phyloP scores from a whole-genome alignment of 208 protist species.

The Trypanosoma scelopori region DNA sequence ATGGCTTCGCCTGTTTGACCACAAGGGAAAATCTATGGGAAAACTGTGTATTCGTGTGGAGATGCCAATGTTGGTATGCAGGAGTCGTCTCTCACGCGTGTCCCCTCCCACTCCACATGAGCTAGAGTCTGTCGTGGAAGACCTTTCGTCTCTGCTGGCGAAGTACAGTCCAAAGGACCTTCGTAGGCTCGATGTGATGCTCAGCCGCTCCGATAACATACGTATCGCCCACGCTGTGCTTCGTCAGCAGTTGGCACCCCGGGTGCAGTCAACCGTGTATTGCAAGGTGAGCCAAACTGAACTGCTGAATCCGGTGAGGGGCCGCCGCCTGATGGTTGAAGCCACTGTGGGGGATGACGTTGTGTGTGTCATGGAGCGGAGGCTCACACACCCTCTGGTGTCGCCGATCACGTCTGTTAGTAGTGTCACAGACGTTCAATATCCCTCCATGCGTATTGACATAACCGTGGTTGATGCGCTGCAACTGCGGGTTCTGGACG shows the following conservation, averaged over 20 bases:
- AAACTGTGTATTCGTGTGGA: constrained; percentile 46
- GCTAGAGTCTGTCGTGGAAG: constrained; percentile 60
- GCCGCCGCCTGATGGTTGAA: constrained; percentile 33
- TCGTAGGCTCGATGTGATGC: constrained; percentile 42
- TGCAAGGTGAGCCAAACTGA: constrained; percentile 47
- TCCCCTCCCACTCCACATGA: background rate
- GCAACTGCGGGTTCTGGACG: constrained; percentile 36
- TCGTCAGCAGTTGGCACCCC: constrained; percentile 63
- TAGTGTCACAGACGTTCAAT: constrained; percentile 41
- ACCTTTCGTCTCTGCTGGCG: constrained; percentile 58
- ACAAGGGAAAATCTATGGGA: constrained; percentile 53
- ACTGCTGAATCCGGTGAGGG: constrained; percentile 24
- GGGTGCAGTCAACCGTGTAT: constrained; percentile 67
- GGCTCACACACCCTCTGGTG: constrained; percentile 11
- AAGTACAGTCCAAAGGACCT: constrained; percentile 74
- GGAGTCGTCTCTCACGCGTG: background rate
- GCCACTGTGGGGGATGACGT: constrained; percentile 36
- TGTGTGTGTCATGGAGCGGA: constrained; percentile 30
- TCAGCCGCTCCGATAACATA: constrained; percentile 45
- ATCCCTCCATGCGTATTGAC: constrained; percentile 60
- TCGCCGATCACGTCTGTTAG: background rate
- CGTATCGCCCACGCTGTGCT: constrained; percentile 45
- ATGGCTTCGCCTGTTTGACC: constrained; percentile 58
- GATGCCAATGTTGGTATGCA: constrained; percentile 28
- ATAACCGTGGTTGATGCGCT: constrained; percentile 34